Conservation (phyloP, 202 grass and related monocot genomes). For the Zoysia matrella region DNA sequence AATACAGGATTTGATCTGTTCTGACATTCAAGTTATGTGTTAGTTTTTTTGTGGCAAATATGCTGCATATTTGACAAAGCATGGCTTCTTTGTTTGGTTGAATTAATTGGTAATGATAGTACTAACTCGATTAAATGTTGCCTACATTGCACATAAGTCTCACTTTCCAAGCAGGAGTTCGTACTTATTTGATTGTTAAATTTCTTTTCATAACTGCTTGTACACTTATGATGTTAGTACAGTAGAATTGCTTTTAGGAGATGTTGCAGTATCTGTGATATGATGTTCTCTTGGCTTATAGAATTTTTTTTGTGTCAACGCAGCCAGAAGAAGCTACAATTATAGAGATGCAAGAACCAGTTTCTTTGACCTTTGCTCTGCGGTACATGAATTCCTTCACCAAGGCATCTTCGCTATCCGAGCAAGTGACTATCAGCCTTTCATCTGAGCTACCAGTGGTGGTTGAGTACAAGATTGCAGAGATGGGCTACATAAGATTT, state of each 20-base stretch:
- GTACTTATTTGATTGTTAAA: neutral
- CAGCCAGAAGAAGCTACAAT: neutral
- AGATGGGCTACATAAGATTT: constrained; percentile 88
- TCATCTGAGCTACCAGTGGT: constrained; percentile 81
- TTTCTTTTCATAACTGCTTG: neutral
- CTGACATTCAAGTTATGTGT: neutral
- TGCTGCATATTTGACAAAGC: neutral
- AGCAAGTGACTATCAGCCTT: constrained; percentile 66
- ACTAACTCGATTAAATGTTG: too few species aligned
- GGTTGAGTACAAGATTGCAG: constrained; percentile 87
- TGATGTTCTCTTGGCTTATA: neutral
- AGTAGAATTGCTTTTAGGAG: neutral
- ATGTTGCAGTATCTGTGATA: neutral
- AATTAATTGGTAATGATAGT: neutral
- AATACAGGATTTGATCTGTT: neutral
- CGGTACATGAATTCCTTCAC: constrained; percentile 85
- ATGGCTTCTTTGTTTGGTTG: neutral
- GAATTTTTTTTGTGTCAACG: neutral
- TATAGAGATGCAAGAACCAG: constrained; percentile 49
- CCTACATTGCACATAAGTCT: too few species aligned
- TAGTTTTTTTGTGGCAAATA: neutral
- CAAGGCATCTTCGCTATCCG: constrained; percentile 65
- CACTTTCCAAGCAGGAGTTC: neutral
- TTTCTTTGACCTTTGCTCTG: constrained; percentile 71
- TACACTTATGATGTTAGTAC: neutral